phyloP scores from a whole-genome alignment of 139 green algal genomes.

The Medakamo hakoo region DNA sequence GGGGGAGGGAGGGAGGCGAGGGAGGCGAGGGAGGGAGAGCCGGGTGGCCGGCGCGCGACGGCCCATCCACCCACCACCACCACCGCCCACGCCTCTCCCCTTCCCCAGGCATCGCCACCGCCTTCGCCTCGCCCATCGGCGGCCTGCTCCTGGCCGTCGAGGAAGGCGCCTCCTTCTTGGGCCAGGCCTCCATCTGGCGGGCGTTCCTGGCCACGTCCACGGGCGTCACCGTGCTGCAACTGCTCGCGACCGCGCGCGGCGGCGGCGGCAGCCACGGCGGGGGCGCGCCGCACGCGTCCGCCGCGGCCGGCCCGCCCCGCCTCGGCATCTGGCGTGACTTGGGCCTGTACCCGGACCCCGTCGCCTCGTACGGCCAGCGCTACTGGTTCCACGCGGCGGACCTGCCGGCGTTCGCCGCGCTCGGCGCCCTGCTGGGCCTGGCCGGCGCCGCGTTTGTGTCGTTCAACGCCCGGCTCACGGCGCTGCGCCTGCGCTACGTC shows the following conservation, averaged over 20 bases:
- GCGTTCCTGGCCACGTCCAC: conserved; percentile 39
- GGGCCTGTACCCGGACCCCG: conserved; percentile 28
- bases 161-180: conserved; percentile 35
- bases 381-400: conserved; percentile 35
- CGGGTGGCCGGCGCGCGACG: no score
- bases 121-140: conserved; percentile 40
- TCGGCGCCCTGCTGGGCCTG: conserved; percentile 28
- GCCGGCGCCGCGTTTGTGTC: conserved; percentile 27
- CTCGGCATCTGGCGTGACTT: not conserved
- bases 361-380: conserved; percentile 15
- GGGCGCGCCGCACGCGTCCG: not conserved
- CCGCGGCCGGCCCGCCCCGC: no score
- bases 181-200: conserved; percentile 24
- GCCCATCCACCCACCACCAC: no score
- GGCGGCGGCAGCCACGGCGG: no score
- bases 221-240: conserved; percentile 26
- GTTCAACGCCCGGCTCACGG: conserved; percentile 16
- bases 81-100: no score
- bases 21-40: no score
- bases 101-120: conserved; percentile 29
- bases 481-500: not conserved
- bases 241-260: conserved; percentile 4
- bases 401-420: conserved; percentile 30
- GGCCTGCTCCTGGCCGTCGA: conserved; percentile 42
- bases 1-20: no score